Conservation (phyloP, 352 stramenopile species). For the Phytophthora citricola region DNA sequence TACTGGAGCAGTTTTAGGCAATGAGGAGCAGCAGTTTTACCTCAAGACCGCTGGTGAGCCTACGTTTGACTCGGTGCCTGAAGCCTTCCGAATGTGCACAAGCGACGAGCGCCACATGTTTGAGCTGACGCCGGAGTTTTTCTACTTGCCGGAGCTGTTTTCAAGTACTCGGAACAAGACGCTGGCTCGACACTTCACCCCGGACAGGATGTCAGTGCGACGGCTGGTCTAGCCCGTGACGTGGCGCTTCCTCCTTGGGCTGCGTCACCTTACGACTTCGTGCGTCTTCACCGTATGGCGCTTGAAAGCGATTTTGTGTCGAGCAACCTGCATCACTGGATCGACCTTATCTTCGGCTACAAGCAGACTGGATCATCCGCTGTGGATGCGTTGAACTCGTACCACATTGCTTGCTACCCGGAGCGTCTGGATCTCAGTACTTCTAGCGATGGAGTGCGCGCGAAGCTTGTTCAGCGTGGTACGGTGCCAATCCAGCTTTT, state of each 20-base stretch:
- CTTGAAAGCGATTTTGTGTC: conserved; percentile 99
- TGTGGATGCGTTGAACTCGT: conserved; percentile 93
- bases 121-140: conserved; percentile 85
- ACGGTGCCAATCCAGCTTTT: conserved; percentile 83
- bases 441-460: conserved; percentile 62
- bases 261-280: conserved; percentile 95
- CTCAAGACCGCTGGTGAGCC: conserved; percentile 43
- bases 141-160: conserved; percentile 79
- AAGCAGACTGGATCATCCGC: conserved; percentile 94
- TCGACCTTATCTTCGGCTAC: conserved; percentile 99
- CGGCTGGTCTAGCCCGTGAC: conserved; percentile 69
- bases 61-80: conserved; percentile 68
- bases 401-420: conserved; percentile 87
- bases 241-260: conserved; percentile 97
- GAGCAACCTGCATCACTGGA: conserved; percentile 97
- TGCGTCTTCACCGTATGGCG: conserved; percentile 95
- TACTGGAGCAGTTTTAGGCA: conserved; percentile 54
- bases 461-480: conserved; percentile 76
- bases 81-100: conserved; percentile 65
- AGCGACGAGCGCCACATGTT: conserved; percentile 66
- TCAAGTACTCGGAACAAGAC: conserved; percentile 73
- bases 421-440: conserved; percentile 75
- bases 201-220: conserved; percentile 46
- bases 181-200: conserved; percentile 44
- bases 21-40: conserved; percentile 42